Percentiles rank a stretch among this genome's conserved stretches.
These are phyloP conservation scores for Ambrosiella xylebori DNA, from an alignment of 2,329 filamentous ascomycete genomes.

Conservation along the genomic window DNA sequence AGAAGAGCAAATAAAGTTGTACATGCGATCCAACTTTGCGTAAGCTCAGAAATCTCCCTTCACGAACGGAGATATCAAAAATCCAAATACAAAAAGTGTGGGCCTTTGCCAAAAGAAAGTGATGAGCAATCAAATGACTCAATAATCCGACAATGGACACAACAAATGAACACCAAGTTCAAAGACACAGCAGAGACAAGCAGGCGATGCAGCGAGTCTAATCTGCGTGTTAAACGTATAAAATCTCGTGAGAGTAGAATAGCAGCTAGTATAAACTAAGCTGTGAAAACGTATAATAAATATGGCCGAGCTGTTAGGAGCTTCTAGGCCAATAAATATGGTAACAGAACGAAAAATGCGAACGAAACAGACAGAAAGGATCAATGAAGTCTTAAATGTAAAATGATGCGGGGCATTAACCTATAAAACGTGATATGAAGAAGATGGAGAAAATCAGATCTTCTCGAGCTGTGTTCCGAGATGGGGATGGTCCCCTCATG, in stretches of 20 bases:
- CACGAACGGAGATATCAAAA: conserved; percentile 8
- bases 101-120: conserved; percentile 2
- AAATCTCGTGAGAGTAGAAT: neutral
- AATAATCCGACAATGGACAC: conserved; percentile 8
- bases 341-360: neutral
- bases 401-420: neutral
- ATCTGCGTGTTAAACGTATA: neutral
- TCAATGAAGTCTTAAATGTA: conserved; percentile 2
- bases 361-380: neutral
- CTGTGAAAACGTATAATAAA: conserved; percentile 3
- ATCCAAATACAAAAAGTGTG: conserved; percentile 2
- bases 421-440: neutral
- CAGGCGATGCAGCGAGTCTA: neutral
- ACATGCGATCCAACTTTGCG: conserved; percentile 10
- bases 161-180: neutral
- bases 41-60: conserved; percentile 6
- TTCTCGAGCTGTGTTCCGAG: conserved; percentile 10
- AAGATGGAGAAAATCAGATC: neutral
- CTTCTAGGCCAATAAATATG: neutral
- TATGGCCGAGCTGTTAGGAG: neutral
- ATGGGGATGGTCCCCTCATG: conserved; percentile 12
- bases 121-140: conserved; percentile 1
- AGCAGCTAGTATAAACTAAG: neutral
- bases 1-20: conserved; percentile 5
- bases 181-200: neutral